A percentile compares a stretch with the other conserved stretches of the same genome.
These are phyloP conservation scores for Saccharomycopsis sp. DNA, from an alignment of 805 yeast species.

Conservation along the genomic window DNA sequence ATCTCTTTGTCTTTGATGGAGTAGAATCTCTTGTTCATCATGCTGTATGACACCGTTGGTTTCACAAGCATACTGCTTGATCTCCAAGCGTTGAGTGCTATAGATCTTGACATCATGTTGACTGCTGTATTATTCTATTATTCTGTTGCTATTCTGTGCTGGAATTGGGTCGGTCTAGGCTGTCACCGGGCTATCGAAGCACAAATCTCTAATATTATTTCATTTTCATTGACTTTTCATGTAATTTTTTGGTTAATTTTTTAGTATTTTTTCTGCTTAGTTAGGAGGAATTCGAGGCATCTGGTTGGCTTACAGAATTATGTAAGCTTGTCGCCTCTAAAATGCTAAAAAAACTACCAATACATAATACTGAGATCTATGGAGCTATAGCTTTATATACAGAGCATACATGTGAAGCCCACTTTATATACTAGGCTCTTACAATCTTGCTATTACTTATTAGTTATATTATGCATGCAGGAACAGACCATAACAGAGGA, in stretches of 20 bases:
- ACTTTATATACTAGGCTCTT: too few species aligned
- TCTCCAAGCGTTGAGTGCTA: neutral
- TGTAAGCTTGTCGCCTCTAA: neutral
- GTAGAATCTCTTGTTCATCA: slow-evolving; percentile 2
- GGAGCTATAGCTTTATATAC: neutral
- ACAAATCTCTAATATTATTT: too few species aligned
- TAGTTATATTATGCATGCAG: too few species aligned
- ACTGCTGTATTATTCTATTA: neutral
- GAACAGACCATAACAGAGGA: too few species aligned
- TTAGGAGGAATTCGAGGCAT: neutral
- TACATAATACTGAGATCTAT: neutral
- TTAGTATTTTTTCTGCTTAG: neutral
- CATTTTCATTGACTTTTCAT: neutral
- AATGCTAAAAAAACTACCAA: neutral
- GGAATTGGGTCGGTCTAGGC: too few species aligned
- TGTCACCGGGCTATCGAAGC: too few species aligned
- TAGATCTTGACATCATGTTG: neutral
- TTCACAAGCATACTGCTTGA: neutral
- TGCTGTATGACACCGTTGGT: neutral
- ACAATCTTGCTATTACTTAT: too few species aligned
- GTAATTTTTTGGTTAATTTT: neutral
- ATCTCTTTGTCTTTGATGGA: slow-evolving; percentile 1
- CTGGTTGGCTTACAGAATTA: slow-evolving; percentile 1
- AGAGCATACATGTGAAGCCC: too few species aligned
- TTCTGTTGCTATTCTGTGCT: too few species aligned